Percentiles rank a stretch among this genome's conserved stretches.
These are phyloP conservation scores for Phytophthora pinifolia DNA, from an alignment of 352 stramenopile species.

Conservation along the genomic window DNA sequence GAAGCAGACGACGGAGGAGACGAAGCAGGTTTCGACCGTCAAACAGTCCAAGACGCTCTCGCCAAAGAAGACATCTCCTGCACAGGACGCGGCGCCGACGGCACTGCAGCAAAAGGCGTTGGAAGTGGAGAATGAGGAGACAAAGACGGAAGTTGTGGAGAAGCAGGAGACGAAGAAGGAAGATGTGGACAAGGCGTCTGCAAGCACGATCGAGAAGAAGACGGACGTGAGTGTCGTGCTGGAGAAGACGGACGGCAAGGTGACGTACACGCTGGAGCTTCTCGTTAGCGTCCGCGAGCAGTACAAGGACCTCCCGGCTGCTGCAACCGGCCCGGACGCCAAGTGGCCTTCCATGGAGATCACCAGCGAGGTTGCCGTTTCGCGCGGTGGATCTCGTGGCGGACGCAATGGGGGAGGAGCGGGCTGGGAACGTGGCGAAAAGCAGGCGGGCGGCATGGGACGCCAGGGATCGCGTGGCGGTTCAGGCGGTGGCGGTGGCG, in stretches of 20 bases:
- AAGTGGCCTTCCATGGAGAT: conserved; percentile 76
- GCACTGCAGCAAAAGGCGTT: conserved; percentile 25
- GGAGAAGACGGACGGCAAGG: conserved; percentile 44
- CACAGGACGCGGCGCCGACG: conserved; percentile 11
- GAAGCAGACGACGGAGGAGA: conserved; percentile 18
- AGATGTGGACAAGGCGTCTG: conserved; percentile 7
- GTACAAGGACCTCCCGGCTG: conserved; percentile 53
- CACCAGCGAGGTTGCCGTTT: conserved; percentile 55
- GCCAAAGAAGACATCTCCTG: conserved; percentile 22
- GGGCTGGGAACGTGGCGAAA: conserved; percentile 68
- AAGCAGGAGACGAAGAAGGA: conserved; percentile 3
- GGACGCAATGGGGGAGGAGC: conserved; percentile 38
- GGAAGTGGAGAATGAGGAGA: conserved; percentile 12
- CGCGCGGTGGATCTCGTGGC: conserved; percentile 40
- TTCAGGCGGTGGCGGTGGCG: conserved; percentile 17
- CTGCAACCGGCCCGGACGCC: conserved; percentile 35
- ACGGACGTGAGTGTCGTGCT: conserved; percentile 39
- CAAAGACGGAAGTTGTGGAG: conserved; percentile 13
- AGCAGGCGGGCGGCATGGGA: conserved; percentile 39
- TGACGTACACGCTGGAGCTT: conserved; percentile 58
- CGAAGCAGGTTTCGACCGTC: conserved; percentile 4
- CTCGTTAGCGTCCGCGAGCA: conserved; percentile 61
- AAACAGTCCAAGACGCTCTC: conserved; percentile 23
- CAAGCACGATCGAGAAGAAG: conserved; percentile 24
- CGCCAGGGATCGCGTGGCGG: conserved; percentile 53